Base-by-base conservation (phyloP, 257 asterid genomes). In the Solanum phureja region DNA sequence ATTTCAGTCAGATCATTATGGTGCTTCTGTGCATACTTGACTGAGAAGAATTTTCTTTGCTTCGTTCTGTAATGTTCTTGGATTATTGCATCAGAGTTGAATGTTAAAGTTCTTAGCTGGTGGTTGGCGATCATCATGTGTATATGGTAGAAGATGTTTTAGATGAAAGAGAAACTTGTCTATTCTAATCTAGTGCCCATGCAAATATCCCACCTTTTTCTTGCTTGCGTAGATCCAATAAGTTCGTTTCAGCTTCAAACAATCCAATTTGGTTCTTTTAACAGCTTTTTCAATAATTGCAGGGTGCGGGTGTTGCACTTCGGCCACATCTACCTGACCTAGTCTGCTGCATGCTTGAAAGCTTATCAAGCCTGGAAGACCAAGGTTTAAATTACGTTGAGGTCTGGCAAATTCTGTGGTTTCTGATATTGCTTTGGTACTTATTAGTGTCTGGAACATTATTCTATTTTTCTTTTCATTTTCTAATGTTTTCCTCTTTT, bases 341-440 rank as follows among this genome's bases (percentile, higher is more conserved):
- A 46, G 99, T 95, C 60, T 97, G 96, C 90, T 97, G 99, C 93
- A 97, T 97, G 99, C 94, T 97, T 91, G 99, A 97, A 93, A 97
- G 99, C 91, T 91, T 97, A 88, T 97, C 99, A 64, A 97, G 98
- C 93, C 98, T 95, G 84, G 99, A 97, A 93, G 99, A 97, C 92
- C 99, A 95, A 89, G 98, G 98, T 76, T 91, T 97, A 93, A 97
- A 97, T 90, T 97, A 97, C 88, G 98, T 97, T 85, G 99, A 95
- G 98, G 99, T 97, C 62, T 88, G 93, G 87, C 68, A 81, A 85
- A 83, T 88, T 24, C 19, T 87, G 9, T 86, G 38, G 66, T 81
- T 46, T 81, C 40, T 86, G 88, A 71, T 86, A 46, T 33, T 46
- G 72, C 73, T 37, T 46, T 81, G 42, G 85, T 16, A 81, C 38